phyloP scores from a whole-genome alignment of 148 eudicot species.

The Fallopia convolvulus region DNA sequence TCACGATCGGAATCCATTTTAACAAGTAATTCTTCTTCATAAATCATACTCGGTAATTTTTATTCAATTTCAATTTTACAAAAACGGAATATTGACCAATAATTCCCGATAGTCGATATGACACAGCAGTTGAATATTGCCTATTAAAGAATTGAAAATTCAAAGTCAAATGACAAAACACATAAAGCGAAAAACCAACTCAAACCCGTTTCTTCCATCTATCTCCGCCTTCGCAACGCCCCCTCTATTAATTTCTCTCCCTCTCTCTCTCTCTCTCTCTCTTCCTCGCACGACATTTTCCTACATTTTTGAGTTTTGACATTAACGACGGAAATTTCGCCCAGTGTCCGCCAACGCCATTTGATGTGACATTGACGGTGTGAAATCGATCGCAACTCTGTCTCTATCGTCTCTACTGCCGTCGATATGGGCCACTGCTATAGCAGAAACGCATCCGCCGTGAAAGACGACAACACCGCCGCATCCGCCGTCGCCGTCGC shows the following conservation, averaged over 20 bases:
- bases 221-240: background rate
- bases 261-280: background rate
- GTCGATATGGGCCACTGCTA: slow-evolving; percentile 16
- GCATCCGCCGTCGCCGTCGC: background rate
- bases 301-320: slow-evolving; percentile 2
- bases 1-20: background rate
- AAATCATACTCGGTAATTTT: too few relatives aligned
- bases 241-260: background rate
- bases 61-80: too few relatives aligned
- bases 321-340: slow-evolving; percentile 5
- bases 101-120: background rate
- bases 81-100: background rate
- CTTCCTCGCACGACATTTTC: slow-evolving; percentile 5
- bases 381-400: background rate
- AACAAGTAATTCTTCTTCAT: background rate
- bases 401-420: background rate
- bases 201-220: background rate
- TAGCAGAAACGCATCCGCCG: slow-evolving; percentile 14
- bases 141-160: background rate
- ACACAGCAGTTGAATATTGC: background rate
- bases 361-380: background rate
- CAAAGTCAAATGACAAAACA: slow-evolving; percentile 1
- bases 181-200: background rate
- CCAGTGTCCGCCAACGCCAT: background rate
- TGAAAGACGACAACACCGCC: slow-evolving; percentile 15